Percentiles rank a stretch among this genome's conserved stretches.
Evolutionary conservation across 495 filamentous ascomycete species (phyloP).

Genomic region (Neurospora terricola): DNA sequence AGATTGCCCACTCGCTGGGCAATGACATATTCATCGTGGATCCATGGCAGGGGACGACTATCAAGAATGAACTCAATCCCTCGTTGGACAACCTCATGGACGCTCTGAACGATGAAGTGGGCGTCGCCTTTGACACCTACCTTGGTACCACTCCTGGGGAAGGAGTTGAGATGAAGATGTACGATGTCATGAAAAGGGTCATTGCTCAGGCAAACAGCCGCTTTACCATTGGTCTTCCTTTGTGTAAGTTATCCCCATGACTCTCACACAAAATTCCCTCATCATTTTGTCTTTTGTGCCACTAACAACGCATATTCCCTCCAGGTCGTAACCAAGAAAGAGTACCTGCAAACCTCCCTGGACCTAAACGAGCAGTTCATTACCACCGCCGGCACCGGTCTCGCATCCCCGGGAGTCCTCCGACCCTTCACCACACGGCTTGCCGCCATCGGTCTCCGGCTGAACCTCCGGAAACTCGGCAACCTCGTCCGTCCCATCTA

Average conservation of each 20-base stretch:
- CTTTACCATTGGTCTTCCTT: conserved; percentile 25
- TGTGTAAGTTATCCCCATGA: conserved; percentile 3
- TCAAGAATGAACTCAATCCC: conserved; percentile 16
- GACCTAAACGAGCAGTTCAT: neutral
- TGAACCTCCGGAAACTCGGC: neutral
- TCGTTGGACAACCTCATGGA: conserved; percentile 10
- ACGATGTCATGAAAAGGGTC: conserved; percentile 21
- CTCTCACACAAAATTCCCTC: too few relatives aligned
- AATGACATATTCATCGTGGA: conserved; percentile 2
- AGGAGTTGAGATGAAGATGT: conserved; percentile 16
- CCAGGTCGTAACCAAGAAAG: neutral
- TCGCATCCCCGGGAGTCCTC: neutral
- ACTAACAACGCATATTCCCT: neutral
- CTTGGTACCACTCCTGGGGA: conserved; percentile 7
- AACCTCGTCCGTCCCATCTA: conserved; percentile 16
- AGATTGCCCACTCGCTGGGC: conserved; percentile 9
- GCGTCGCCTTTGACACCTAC: conserved; percentile 8
- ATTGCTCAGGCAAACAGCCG: conserved; percentile 26
- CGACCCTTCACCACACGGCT: neutral
- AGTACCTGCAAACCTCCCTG: neutral
- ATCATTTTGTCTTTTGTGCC: conserved; percentile 20
- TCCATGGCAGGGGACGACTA: conserved; percentile 9
- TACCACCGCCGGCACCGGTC: neutral
- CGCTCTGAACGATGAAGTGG: conserved; percentile 14
- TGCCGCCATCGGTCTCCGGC: neutral